Evolutionary conservation across 1,284 basidiomycete genomes (phyloP).

Genomic region (Testicularia cyperi): DNA sequence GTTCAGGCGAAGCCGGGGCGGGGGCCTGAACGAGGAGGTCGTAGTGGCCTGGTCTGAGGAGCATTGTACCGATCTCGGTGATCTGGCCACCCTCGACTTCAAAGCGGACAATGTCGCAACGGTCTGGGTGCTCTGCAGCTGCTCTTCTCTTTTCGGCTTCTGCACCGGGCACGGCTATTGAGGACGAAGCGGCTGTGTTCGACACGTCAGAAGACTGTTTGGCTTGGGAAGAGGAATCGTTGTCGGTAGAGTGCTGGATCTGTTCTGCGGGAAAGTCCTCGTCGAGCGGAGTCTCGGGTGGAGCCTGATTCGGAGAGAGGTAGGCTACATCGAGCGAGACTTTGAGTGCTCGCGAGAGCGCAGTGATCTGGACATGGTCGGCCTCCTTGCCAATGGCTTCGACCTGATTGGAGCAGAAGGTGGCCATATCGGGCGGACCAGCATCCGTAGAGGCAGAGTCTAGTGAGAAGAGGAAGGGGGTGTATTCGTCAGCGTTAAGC

Average conservation of each 20-base stretch:
- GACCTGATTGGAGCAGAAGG: conserved; percentile 48
- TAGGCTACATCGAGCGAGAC: conserved; percentile 51
- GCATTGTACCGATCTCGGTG: conserved; percentile 43
- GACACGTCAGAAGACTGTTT: not conserved
- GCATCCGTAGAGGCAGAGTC: conserved; percentile 8
- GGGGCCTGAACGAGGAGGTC: conserved; percentile 45
- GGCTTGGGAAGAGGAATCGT: not conserved
- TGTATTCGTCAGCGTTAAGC: conserved; percentile 45
- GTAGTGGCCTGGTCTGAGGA: conserved; percentile 46
- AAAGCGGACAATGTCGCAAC: conserved; percentile 50
- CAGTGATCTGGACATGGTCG: conserved; percentile 55
- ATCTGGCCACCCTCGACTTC: conserved; percentile 45
- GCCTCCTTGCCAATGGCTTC: conserved; percentile 56
- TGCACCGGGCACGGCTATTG: conserved; percentile 30
- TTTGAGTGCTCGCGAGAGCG: conserved; percentile 41
- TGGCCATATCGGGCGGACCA: conserved; percentile 34
- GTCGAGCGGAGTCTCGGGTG: conserved; percentile 31
- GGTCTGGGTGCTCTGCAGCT: conserved; percentile 18
- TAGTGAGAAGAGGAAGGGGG: conserved; percentile 45
- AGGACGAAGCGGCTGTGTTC: not conserved
- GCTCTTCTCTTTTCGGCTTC: conserved; percentile 9
- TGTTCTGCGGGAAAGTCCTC: conserved; percentile 19
- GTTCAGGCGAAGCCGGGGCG: conserved; percentile 33
- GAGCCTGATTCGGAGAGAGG: conserved; percentile 36
- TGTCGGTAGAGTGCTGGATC: conserved; percentile 3